Conservation (phyloP, 2,329 filamentous ascomycete genomes). For the Arthrinium phaeospermum region DNA sequence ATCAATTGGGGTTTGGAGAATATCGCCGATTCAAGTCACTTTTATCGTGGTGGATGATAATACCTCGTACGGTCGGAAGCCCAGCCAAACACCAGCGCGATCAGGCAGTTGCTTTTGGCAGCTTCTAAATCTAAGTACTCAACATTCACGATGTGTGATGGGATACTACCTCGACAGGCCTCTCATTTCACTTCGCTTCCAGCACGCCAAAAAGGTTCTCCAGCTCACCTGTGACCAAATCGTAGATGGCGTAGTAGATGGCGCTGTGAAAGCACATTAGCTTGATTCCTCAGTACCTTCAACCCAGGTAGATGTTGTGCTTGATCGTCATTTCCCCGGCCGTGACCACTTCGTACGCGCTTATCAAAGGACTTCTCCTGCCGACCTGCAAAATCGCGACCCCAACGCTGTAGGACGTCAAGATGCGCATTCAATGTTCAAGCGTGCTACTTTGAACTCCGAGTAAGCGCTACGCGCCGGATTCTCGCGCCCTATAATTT, state of each 20-base stretch:
- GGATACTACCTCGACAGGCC: not conserved
- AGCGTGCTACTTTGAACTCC: not conserved
- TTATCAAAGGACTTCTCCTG: constrained; percentile 14
- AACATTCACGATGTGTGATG: not conserved
- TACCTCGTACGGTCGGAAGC: too few relatives aligned
- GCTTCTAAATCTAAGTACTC: too few relatives aligned
- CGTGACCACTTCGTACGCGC: constrained; percentile 20
- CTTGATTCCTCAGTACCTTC: constrained; percentile 19
- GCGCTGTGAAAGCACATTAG: constrained; percentile 24
- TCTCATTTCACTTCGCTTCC: not conserved
- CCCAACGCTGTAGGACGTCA: constrained; percentile 24
- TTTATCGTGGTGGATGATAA: too few relatives aligned
- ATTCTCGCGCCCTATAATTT: not conserved
- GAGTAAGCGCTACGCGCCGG: too few relatives aligned
- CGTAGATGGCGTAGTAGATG: constrained; percentile 23
- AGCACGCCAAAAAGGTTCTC: constrained; percentile 17
- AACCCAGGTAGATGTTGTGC: constrained; percentile 20
- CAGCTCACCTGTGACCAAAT: constrained; percentile 20
- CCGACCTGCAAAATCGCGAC: constrained; percentile 28
- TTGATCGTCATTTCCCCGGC: constrained; percentile 14
- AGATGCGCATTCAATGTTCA: constrained; percentile 24
- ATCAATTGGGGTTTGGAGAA: too few relatives aligned
- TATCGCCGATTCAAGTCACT: not conserved
- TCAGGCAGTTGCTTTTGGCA: too few relatives aligned
- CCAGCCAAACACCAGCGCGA: too few relatives aligned